Evolutionary conservation across 2,329 filamentous ascomycete genomes (phyloP), one percentile per base, ranked within the genome.

Genomic region (Alternaria conjuncta): DNA sequence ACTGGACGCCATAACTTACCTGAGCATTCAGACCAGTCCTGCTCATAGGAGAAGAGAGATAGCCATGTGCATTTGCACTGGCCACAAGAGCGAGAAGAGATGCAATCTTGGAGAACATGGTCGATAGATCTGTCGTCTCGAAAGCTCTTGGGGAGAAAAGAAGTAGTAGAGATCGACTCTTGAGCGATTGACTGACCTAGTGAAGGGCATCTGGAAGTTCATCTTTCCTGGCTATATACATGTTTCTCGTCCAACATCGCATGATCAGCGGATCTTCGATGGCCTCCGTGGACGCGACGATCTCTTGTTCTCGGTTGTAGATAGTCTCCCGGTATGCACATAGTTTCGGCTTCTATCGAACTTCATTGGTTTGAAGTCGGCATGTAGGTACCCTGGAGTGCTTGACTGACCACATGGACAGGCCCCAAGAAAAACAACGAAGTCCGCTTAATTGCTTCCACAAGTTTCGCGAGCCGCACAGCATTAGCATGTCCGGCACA

Each of bases 11-110:
- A 5, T n/a, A 12, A 50, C 57, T 13, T 55, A 74, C 70, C 44
- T 77, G 70, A 10, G 76, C 76, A 57, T 78, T 78, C 25, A 78
- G 62, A 9, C 75, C 74, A 21, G 75, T 78, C 10, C 75, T 71
- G 60, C 75, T 78, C 75, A 77, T 78, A 2, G 75, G 75, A 12
- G 66, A 73, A 9, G 68, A 68, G 20, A 77, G 71, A 36, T 78
- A 78, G 43, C 75, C 75, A 71, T 78, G 75, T 13, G 72, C 74
- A n/a, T 71, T 57, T 2, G 74, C 68, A 15, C 60, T 56, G 9
- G 56, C 64, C 25, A 61, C 72, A 26, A 77, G 67, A 9, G 67
- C 70, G 18, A 75, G 61, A 47, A 73, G 41, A 53, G 65, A 55
- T 44, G 59, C 25, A 9, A 68, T 36, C 18, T 61, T 60, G 28